These are phyloP conservation scores for Hevea brasiliensis DNA, from an alignment of 345 rosid species.

Conservation along the genomic window DNA sequence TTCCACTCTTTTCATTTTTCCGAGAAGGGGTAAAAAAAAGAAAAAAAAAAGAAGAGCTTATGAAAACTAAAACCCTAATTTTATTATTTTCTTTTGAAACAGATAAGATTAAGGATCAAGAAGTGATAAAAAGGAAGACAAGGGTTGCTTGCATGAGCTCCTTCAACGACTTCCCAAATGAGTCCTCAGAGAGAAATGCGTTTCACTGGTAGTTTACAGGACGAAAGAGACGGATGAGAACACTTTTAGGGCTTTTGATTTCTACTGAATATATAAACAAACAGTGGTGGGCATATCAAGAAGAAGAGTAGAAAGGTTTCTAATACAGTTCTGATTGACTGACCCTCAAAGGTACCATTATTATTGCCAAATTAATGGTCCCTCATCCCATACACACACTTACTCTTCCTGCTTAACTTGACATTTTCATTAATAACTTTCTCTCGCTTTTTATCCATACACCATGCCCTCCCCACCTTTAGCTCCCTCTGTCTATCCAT, in stretches of 20 bases:
- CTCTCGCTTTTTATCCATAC: too few relatives aligned
- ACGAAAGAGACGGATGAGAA: conserved; percentile 36
- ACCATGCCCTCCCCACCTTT: too few relatives aligned
- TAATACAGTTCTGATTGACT: conserved; percentile 18
- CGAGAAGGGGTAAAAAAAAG: not conserved
- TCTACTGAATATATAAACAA: conserved; percentile 12
- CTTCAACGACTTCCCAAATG: not conserved
- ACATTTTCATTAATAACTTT: not conserved
- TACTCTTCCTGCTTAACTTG: not conserved
- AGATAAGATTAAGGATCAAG: not conserved
- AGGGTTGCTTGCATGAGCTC: not conserved
- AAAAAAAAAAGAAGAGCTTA: not conserved
- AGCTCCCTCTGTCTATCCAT: too few relatives aligned
- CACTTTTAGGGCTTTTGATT: conserved; percentile 31
- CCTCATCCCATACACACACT: conserved; percentile 16
- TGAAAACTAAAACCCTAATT: not conserved
- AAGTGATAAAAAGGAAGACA: not conserved
- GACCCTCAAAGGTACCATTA: conserved; percentile 23
- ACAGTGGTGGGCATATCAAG: conserved; percentile 35
- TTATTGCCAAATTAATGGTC: conserved; percentile 30
- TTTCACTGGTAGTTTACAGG: conserved; percentile 21
- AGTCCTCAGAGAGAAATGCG: not conserved
- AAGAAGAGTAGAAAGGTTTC: conserved; percentile 25
- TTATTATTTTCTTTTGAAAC: not conserved
- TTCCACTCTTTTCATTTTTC: not conserved